Evolutionary conservation across 148 eudicot genomes (phyloP), one percentile per base, ranked within the genome.

Genomic region (Beta vulgaris): DNA sequence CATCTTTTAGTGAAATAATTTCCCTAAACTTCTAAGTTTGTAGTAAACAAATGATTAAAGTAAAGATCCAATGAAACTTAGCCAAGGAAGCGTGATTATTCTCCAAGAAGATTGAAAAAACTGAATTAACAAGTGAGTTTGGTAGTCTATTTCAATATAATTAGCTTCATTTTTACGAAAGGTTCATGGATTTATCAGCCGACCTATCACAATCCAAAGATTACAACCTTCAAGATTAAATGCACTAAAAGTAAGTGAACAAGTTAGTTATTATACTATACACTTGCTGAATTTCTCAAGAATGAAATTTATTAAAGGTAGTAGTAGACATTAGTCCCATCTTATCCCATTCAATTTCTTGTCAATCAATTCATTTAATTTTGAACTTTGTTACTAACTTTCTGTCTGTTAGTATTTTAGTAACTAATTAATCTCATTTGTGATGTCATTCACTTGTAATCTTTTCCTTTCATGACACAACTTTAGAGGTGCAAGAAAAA

Each of bases 121-220:
- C 57, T 23, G 57, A 51, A 51, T 51, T 6, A 51, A 51, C 25
- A 19, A 7, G 57, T 51, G 57, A 55, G n/a, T 72, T 63, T 32
- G 60, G 61, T 29, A 29, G 64, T 57, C 43, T 53, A 11, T 39
- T 68, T 37, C 29, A 64, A n/a, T 79, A 23, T 12, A 2, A 73
- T 42, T 64, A 34, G 53, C 78, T 77, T 80, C 77, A 83, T 37
- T 77, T 61, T 61, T 74, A 80, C 44, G 87, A 69, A 80, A 43
- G 25, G 68, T 29, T 39, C 54, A 73, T 73, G 73, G 69, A 80
- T 68, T 69, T 62, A 69, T 71, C 36, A 43, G 73, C 31, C 75
- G 16, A 46, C 39, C 74, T 68, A 68, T 66, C 78, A 28, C 72
- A 21, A 36, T 65, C 65, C 48, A 66, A 75, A 75, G 28, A 65